Percentiles rank a stretch among this genome's conserved stretches.
Evolutionary conservation across 805 yeast genomes (phyloP).

Genomic region (Nakazawaea molendinolei): DNA sequence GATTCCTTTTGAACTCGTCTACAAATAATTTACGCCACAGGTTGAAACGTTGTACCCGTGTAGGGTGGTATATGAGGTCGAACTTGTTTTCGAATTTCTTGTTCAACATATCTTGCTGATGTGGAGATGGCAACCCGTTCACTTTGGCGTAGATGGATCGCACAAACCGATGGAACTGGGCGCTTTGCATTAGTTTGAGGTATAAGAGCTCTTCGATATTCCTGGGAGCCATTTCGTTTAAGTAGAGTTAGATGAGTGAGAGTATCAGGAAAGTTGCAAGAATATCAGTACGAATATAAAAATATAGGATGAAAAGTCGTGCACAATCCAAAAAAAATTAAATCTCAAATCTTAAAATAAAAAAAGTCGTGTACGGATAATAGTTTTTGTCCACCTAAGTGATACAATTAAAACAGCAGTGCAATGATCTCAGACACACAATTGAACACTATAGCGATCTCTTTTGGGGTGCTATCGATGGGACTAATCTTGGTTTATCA

Average conservation of each 20-base stretch:
- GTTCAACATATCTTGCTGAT: conserved; percentile 18
- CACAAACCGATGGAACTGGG: conserved; percentile 57
- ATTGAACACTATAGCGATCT: conserved; percentile 63
- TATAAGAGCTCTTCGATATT: conserved; percentile 13
- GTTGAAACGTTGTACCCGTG: conserved; percentile 45
- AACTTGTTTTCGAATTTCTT: conserved; percentile 15
- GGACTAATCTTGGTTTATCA: conserved; percentile 70
- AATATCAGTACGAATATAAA: too few relatives aligned
- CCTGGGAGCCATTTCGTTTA: conserved; percentile 8
- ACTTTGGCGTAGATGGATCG: conserved; percentile 54
- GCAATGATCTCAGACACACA: conserved; percentile 80
- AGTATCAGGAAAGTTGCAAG: not conserved
- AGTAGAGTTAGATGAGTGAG: too few relatives aligned
- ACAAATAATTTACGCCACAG: conserved; percentile 55
- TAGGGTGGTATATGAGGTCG: conserved; percentile 36
- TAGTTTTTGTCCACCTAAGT: too few relatives aligned
- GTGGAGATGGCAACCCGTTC: conserved; percentile 49
- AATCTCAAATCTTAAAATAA: not conserved
- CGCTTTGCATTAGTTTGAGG: conserved; percentile 41
- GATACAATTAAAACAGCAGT: too few relatives aligned
- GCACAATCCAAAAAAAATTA: not conserved
- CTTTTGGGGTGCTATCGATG: conserved; percentile 69
- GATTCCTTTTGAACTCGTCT: conserved; percentile 51
- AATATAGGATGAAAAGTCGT: not conserved
- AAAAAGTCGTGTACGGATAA: too few relatives aligned